These are phyloP conservation scores for Backusella morwellensis DNA, from an alignment of 192 early-diverging fungal genomes.

Conservation along the genomic window DNA sequence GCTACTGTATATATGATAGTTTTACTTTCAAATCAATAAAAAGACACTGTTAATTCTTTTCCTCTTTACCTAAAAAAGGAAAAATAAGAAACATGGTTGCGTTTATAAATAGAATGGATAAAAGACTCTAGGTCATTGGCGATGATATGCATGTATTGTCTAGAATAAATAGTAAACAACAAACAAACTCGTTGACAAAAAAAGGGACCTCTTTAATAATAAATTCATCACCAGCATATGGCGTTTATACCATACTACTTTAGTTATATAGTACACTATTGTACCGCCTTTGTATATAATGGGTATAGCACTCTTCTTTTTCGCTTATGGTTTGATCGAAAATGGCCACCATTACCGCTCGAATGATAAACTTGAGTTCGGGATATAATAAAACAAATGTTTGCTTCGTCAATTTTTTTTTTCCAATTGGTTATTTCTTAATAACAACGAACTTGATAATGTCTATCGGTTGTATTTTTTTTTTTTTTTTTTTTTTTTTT, in stretches of 20 bases:
- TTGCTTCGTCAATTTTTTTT: not conserved
- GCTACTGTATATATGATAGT: not conserved
- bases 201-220: not conserved
- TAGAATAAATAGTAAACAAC: too few species aligned
- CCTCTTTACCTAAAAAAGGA: not conserved
- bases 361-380: not conserved
- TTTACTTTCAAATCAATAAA: too few species aligned
- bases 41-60: not conserved
- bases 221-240: too few species aligned
- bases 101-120: too few species aligned
- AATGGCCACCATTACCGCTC: too few species aligned
- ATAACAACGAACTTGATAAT: not conserved
- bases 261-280: too few species aligned
- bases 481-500: not conserved
- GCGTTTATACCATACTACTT: too few species aligned
- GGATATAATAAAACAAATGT: slow-evolving; percentile 1
- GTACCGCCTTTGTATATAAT: too few species aligned
- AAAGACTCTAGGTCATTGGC: too few species aligned
- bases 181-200: too few species aligned
- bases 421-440: not conserved
- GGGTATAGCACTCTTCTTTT: too few species aligned
- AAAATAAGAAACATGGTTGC: not conserved
- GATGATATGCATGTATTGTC: too few species aligned
- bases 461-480: not conserved
- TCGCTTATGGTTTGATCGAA: not conserved